These are phyloP conservation scores for Atkinsonella texensis DNA, from an alignment of 2,329 filamentous ascomycete genomes.

Conservation along the genomic window DNA sequence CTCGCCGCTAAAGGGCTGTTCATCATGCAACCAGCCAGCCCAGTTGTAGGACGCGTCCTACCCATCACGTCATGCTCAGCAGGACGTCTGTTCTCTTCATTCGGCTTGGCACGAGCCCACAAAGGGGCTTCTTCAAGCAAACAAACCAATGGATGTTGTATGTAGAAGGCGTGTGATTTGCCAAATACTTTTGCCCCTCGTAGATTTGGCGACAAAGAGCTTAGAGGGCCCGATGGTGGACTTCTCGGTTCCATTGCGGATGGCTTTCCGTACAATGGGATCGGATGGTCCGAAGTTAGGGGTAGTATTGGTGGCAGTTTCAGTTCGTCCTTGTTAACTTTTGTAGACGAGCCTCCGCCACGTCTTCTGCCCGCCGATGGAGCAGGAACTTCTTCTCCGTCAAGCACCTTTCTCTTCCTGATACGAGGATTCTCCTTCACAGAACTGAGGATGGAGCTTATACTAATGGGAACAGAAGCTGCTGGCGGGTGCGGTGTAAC, in stretches of 20 bases:
- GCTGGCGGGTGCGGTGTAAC: neutral
- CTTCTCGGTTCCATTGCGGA: constrained; percentile 19
- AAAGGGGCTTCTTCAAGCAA: constrained; percentile 11
- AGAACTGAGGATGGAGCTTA: constrained; percentile 36
- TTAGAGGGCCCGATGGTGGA: constrained; percentile 16
- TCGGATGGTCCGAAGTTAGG: constrained; percentile 8
- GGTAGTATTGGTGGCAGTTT: constrained; percentile 21
- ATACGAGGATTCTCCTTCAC: constrained; percentile 37
- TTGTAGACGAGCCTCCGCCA: constrained; percentile 1
- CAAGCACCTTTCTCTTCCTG: constrained; percentile 34
- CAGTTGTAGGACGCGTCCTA: constrained; percentile 9
- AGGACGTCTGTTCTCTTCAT: neutral
- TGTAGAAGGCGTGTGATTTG: constrained; percentile 13
- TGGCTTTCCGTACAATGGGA: constrained; percentile 12
- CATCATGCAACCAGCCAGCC: constrained; percentile 12
- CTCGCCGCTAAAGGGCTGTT: constrained; percentile 9
- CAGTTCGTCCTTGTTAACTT: constrained; percentile 9
- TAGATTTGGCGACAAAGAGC: constrained; percentile 20
- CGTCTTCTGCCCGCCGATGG: constrained; percentile 9
- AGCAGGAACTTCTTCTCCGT: constrained; percentile 23
- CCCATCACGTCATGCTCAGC: constrained; percentile 4
- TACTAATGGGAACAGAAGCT: neutral
- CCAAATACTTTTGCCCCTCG: constrained; percentile 11
- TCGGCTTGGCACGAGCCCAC: constrained; percentile 6
- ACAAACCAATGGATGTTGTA: constrained; percentile 12